Percentiles rank a stretch among this genome's conserved stretches.
Evolutionary conservation across 331 rosid genomes (phyloP).

Genomic region (Quercus lobata): DNA sequence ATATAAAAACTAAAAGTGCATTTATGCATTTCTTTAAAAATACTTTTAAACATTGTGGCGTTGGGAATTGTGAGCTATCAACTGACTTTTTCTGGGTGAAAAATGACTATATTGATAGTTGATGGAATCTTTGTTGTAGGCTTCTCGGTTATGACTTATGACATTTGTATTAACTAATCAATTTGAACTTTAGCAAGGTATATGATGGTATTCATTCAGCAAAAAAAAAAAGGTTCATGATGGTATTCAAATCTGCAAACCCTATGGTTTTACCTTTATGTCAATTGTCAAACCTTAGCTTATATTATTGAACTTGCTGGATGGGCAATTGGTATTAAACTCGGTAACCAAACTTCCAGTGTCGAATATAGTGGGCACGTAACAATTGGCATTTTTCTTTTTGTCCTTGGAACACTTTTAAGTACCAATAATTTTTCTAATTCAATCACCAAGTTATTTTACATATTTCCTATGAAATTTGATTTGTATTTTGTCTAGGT

Average conservation of each 20-base stretch:
- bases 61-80: too few species aligned
- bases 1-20: too few species aligned
- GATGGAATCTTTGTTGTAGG: too few species aligned
- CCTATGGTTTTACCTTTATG: constrained; percentile 94
- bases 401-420: constrained; percentile 87
- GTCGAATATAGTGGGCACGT: constrained; percentile 33
- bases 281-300: constrained; percentile 78
- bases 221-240: constrained; percentile 36
- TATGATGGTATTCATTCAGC: constrained; percentile 56
- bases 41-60: too few species aligned
- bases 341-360: constrained; percentile 59
- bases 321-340: constrained; percentile 91
- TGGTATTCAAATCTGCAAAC: constrained; percentile 74
- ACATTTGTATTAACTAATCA: too few species aligned
- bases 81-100: too few species aligned
- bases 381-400: constrained; percentile 58
- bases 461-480: not conserved
- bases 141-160: too few species aligned
- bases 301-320: constrained; percentile 82
- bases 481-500: constrained; percentile 22
- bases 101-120: too few species aligned
- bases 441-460: not conserved
- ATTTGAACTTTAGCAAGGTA: constrained; percentile 53
- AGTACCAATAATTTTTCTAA: constrained; percentile 26
- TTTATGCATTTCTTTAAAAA: too few species aligned